Evolutionary conservation across 257 asterid species (phyloP).

Genomic region (Voacanga thouarsii): DNA sequence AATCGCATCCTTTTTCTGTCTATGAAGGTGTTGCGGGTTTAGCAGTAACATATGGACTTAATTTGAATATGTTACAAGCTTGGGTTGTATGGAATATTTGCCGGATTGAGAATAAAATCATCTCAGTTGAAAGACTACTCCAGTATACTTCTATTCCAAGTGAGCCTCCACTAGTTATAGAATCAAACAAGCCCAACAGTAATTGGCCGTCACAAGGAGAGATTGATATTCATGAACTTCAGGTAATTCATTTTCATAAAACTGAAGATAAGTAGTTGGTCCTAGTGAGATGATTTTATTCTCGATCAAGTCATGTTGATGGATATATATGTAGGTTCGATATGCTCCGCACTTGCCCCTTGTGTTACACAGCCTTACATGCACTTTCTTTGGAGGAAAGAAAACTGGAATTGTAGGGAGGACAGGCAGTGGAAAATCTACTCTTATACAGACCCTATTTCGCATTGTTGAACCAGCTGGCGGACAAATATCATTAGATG

Average conservation of each 20-base stretch:
- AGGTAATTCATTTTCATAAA: slow-evolving; percentile 38
- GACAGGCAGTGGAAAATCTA: slow-evolving; percentile 96
- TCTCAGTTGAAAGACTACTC: slow-evolving; percentile 87
- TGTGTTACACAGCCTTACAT: slow-evolving; percentile 74
- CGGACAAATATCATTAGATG: slow-evolving; percentile 70
- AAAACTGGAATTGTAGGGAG: slow-evolving; percentile 91
- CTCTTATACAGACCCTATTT: slow-evolving; percentile 87
- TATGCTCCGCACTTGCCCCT: slow-evolving; percentile 92
- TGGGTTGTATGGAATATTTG: slow-evolving; percentile 75
- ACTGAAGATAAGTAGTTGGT: neutral
- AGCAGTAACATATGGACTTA: slow-evolving; percentile 85
- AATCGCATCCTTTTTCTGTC: neutral
- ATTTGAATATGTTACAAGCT: slow-evolving; percentile 60
- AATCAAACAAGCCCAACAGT: slow-evolving; percentile 54
- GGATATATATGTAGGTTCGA: slow-evolving; percentile 50
- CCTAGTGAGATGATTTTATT: neutral
- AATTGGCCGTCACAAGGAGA: slow-evolving; percentile 79
- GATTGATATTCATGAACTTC: slow-evolving; percentile 64
- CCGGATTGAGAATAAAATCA: slow-evolving; percentile 68
- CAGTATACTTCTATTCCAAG: slow-evolving; percentile 63
- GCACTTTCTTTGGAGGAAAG: slow-evolving; percentile 79
- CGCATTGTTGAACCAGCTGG: slow-evolving; percentile 76
- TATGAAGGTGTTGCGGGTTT: slow-evolving; percentile 80
- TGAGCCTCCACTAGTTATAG: slow-evolving; percentile 78
- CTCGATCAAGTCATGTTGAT: neutral